Evolutionary conservation across 257 asterid species (phyloP).

Genomic region (Primulina huaijiensis): DNA sequence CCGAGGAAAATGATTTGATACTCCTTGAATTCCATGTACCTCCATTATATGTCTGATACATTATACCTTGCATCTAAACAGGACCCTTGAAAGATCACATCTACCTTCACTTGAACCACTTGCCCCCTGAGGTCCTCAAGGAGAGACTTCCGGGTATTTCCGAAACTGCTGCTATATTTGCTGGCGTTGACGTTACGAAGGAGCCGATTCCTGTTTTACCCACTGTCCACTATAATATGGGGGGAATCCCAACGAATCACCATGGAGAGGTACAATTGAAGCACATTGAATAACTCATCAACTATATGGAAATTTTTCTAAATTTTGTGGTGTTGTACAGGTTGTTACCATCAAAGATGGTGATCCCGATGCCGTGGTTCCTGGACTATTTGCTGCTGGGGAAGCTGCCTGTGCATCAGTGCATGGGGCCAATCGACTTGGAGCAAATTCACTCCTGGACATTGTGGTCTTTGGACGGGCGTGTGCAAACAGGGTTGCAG

Average conservation of each 20-base stretch:
- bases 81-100: slow-evolving; percentile 95
- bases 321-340: slow-evolving; percentile 36
- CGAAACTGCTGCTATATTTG: slow-evolving; percentile 96
- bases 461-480: slow-evolving; percentile 99
- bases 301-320: slow-evolving; percentile 7
- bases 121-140: slow-evolving; percentile 95
- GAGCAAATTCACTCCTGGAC: slow-evolving; percentile 97
- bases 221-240: slow-evolving; percentile 97
- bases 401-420: slow-evolving; percentile 99
- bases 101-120: slow-evolving; percentile 93
- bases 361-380: slow-evolving; percentile 70
- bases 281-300: slow-evolving; percentile 14
- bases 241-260: slow-evolving; percentile 95
- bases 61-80: slow-evolving; percentile 28
- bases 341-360: slow-evolving; percentile 70
- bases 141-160: slow-evolving; percentile 99
- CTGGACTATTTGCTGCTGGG: slow-evolving; percentile 97
- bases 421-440: slow-evolving; percentile 98
- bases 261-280: slow-evolving; percentile 75
- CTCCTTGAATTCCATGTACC: not conserved
- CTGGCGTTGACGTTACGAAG: slow-evolving; percentile 97
- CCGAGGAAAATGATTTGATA: slow-evolving; percentile 6
- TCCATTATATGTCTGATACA: slow-evolving; percentile 5
- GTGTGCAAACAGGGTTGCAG: slow-evolving; percentile 95
- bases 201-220: slow-evolving; percentile 98